Conservation (phyloP, 768 basidiomycete species). For the Phanerodontia chrysosporium region DNA sequence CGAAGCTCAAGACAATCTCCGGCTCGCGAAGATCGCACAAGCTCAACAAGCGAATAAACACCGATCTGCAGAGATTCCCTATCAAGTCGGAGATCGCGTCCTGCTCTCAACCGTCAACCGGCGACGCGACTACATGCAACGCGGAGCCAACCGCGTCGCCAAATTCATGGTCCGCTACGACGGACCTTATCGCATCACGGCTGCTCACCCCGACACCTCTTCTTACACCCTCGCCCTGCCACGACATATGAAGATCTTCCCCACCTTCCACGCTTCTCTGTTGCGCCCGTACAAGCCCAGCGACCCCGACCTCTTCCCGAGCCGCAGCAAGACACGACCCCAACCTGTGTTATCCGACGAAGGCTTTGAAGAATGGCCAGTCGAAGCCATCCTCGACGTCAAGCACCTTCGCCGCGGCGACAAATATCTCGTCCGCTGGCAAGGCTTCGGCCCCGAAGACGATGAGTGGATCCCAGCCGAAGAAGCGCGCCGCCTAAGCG, state of each 20-base stretch:
- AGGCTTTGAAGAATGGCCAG: constrained; percentile 22
- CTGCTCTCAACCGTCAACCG: constrained; percentile 31
- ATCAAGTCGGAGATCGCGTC: constrained; percentile 29
- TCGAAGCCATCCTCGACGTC: constrained; percentile 29
- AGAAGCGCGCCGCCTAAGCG: too few relatives aligned
- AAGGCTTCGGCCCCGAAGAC: constrained; percentile 23
- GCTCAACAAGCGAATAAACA: constrained; percentile 25
- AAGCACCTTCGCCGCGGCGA: constrained; percentile 21
- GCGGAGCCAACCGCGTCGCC: constrained; percentile 25
- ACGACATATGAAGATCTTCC: constrained; percentile 15
- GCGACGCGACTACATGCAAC: constrained; percentile 20
- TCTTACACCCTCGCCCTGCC: constrained; percentile 23
- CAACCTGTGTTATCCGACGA: constrained; percentile 22
- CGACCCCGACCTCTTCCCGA: constrained; percentile 34
- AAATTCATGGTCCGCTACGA: constrained; percentile 40
- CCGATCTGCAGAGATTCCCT: constrained; percentile 18
- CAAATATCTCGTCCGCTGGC: constrained; percentile 32
- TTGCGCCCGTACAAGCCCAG: constrained; percentile 29
- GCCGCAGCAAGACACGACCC: constrained; percentile 20
- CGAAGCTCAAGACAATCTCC: constrained; percentile 31
- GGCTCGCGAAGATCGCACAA: constrained; percentile 26
- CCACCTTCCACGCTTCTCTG: constrained; percentile 33
- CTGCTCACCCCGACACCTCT: constrained; percentile 12
- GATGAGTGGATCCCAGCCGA: too few relatives aligned
- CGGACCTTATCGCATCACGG: constrained; percentile 18